Evolutionary conservation across 2,329 filamentous ascomycete species (phyloP).

Genomic region (Phoma herbarum): DNA sequence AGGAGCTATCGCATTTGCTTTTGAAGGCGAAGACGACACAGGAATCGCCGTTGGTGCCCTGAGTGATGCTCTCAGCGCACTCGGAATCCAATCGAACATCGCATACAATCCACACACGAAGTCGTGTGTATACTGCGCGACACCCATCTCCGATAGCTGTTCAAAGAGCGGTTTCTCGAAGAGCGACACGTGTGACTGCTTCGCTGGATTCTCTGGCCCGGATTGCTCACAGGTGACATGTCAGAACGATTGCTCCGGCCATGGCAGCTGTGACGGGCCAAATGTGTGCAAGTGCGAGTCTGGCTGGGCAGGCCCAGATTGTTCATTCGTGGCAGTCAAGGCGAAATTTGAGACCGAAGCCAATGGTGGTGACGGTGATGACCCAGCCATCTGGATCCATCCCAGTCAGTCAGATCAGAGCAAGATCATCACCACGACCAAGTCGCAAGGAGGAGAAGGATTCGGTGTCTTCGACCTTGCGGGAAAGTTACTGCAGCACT

Average conservation of each 20-base stretch:
- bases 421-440: slow-evolving; percentile 63
- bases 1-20: slow-evolving; percentile 38
- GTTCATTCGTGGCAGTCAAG: slow-evolving; percentile 40
- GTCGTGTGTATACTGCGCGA: slow-evolving; percentile 31
- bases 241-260: slow-evolving; percentile 38
- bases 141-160: slow-evolving; percentile 28
- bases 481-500: slow-evolving; percentile 59
- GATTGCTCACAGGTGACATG: slow-evolving; percentile 35
- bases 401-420: slow-evolving; percentile 51
- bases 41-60: slow-evolving; percentile 38
- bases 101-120: slow-evolving; percentile 30
- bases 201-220: slow-evolving; percentile 36
- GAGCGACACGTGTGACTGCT: slow-evolving; percentile 32
- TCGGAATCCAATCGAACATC: slow-evolving; percentile 33
- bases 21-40: slow-evolving; percentile 37
- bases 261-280: slow-evolving; percentile 38
- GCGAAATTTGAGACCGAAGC: slow-evolving; percentile 46
- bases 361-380: slow-evolving; percentile 46
- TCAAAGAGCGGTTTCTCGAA: slow-evolving; percentile 33
- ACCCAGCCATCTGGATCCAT: slow-evolving; percentile 47
- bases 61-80: slow-evolving; percentile 18
- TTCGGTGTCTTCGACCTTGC: slow-evolving; percentile 60
- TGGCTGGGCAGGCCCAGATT: slow-evolving; percentile 40
- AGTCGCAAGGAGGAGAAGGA: slow-evolving; percentile 60
- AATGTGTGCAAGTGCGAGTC: slow-evolving; percentile 39